phyloP scores from a whole-genome alignment of 2,329 filamentous ascomycete species.

The Ampelomyces quisqualis region DNA sequence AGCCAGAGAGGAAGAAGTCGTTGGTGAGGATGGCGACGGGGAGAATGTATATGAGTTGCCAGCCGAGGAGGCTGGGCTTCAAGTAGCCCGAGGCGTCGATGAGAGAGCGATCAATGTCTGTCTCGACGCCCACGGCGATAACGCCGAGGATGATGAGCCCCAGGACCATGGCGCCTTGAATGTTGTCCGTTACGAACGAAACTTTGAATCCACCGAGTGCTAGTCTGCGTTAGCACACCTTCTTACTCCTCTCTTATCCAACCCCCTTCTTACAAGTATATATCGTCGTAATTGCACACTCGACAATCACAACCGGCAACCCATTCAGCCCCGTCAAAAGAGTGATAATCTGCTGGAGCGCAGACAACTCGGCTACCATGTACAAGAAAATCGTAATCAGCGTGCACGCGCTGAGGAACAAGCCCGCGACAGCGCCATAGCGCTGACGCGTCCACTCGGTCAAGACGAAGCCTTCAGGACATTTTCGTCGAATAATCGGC shows the following conservation, averaged over 20 bases:
- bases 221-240: constrained; percentile 36
- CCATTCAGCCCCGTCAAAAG: constrained; percentile 73
- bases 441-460: constrained; percentile 82
- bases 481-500: constrained; percentile 75
- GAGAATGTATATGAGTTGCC: constrained; percentile 83
- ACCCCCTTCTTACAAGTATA: constrained; percentile 66
- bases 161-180: constrained; percentile 77
- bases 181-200: constrained; percentile 79
- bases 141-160: constrained; percentile 73
- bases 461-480: constrained; percentile 79
- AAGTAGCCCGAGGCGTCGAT: constrained; percentile 69
- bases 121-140: constrained; percentile 75
- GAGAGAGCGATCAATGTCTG: constrained; percentile 67
- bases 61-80: constrained; percentile 70
- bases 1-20: constrained; percentile 81
- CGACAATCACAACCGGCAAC: constrained; percentile 73
- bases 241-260: neutral
- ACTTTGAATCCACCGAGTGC: constrained; percentile 80
- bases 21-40: constrained; percentile 80
- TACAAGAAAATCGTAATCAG: constrained; percentile 81
- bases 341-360: constrained; percentile 75
- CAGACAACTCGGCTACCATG: constrained; percentile 82
- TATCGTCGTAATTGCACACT: constrained; percentile 75
- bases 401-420: constrained; percentile 76
- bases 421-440: constrained; percentile 67